phyloP scores from a whole-genome alignment of 1,284 basidiomycete species.

The Ustilago esculenta region DNA sequence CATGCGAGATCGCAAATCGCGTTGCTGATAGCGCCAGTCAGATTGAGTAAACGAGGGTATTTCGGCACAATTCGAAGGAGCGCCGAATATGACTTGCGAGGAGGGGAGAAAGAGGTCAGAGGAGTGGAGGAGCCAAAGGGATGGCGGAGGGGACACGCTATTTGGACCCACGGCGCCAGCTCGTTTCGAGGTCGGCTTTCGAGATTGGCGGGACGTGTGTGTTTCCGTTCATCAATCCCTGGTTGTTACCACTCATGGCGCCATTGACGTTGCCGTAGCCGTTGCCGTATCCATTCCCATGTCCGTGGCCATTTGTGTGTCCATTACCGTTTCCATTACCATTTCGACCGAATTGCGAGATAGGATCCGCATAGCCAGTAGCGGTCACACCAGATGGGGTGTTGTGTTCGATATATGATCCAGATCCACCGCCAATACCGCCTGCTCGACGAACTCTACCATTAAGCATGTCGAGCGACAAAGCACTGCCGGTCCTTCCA shows the following conservation, averaged over 20 bases:
- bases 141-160: background rate
- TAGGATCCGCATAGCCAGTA: constrained; percentile 10
- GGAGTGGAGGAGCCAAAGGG: too few relatives aligned
- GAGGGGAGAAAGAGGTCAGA: too few relatives aligned
- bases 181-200: constrained; percentile 40
- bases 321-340: constrained; percentile 1
- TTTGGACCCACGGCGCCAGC: constrained; percentile 41
- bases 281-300: constrained; percentile 6
- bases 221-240: background rate
- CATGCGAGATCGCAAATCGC: too few relatives aligned
- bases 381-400: background rate
- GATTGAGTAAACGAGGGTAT: too few relatives aligned
- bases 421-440: background rate
- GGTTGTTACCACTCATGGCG: background rate
- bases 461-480: constrained; percentile 23
- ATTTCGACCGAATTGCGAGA: background rate
- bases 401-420: background rate
- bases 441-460: constrained; percentile 8
- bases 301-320: constrained; percentile 1
- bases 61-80: too few relatives aligned
- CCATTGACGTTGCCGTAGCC: constrained; percentile 10
- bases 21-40: too few relatives aligned
- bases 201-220: constrained; percentile 2
- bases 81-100: too few relatives aligned
- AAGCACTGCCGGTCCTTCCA: constrained; percentile 26